Base-by-base conservation (phyloP, 805 yeast species). In the Blastobotrys terrestris region DNA sequence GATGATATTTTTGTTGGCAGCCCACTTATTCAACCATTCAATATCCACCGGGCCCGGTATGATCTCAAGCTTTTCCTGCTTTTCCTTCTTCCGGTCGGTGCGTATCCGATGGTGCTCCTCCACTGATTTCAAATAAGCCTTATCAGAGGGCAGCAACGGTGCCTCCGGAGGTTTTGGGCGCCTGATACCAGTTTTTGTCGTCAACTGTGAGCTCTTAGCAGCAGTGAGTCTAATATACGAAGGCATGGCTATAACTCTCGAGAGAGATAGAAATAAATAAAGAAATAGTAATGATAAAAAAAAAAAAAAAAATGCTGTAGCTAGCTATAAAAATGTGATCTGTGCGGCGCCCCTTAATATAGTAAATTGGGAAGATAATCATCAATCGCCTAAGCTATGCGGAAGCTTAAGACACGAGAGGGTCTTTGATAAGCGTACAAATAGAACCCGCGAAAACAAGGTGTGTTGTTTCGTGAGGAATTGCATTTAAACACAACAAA, bases 41-140 rank as follows among this genome's bases (percentile, higher is more conserved):
- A 55, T 42, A 4, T 40, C 50, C 1, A 53, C 51, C 0, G 59
- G 55, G 2, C 63, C 64, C 7, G 48, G 40, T 18, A 40, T 31
- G 21, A 57, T 49, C 20, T 53, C 42, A 19, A 58, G 56, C 46
- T 44, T 49, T 16, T 54, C 62, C 39, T 53, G 59, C 20, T 60
- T 49, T 26, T 51, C 51, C 53, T 19, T 22, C 52, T 46, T 46
- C 31, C 51, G 50, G 14, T 43, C 44, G 15, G 51, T 40, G 11
- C 59, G 52, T 6, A 44, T 48, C 42, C 55, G 53, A 22, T 52
- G 56, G 44, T 62, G 60, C 31, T 55, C 58, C 31, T 63, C 68
- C 22, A 64, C 49, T 7, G 45, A 39, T 40, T 55, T 56, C 22
- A 56, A 43, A 21, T 43, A 49, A 26, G 58, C 60, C 18, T 54